Evolutionary conservation across 495 filamentous ascomycete species (phyloP).

Genomic region (Talaromyces borbonicus): DNA sequence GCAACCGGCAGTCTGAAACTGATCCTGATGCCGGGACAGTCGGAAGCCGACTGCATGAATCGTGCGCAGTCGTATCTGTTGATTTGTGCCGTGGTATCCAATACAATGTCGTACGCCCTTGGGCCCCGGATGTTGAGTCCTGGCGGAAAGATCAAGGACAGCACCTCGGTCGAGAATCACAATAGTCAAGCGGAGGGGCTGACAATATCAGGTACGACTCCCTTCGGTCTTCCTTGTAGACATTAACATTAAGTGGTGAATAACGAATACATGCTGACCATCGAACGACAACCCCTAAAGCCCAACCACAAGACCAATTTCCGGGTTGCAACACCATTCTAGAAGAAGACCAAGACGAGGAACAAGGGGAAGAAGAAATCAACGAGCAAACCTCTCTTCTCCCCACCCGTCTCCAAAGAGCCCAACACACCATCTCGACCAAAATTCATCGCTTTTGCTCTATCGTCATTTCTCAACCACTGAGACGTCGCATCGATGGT

Average conservation of each 20-base stretch:
- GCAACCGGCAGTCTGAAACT: constrained; percentile 55
- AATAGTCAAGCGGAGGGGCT: neutral
- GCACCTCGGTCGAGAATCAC: constrained; percentile 4
- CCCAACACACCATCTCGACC: constrained; percentile 13
- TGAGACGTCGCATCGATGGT: constrained; percentile 10
- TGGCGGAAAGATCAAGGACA: constrained; percentile 14
- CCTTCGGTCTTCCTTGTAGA: no score
- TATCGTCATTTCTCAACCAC: constrained; percentile 10
- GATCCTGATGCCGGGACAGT: constrained; percentile 39
- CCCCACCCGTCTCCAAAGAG: constrained; percentile 19
- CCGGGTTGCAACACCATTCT: neutral
- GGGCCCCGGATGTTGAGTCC: constrained; percentile 45
- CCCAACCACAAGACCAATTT: neutral
- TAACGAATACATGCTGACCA: neutral
- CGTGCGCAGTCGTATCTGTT: constrained; percentile 66
- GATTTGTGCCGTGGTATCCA: constrained; percentile 51
- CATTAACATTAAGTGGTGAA: neutral
- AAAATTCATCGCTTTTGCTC: constrained; percentile 7
- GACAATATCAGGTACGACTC: neutral
- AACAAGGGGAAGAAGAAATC: constrained; percentile 21
- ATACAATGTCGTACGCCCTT: constrained; percentile 53
- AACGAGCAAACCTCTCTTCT: constrained; percentile 44
- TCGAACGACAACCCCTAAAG: no score
- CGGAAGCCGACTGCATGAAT: constrained; percentile 39
- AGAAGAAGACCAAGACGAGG: constrained; percentile 12